A percentile compares a stretch with the other conserved stretches of the same genome.
These are phyloP conservation scores for Mycena filopes DNA, from an alignment of 768 basidiomycete species.

Conservation along the genomic window DNA sequence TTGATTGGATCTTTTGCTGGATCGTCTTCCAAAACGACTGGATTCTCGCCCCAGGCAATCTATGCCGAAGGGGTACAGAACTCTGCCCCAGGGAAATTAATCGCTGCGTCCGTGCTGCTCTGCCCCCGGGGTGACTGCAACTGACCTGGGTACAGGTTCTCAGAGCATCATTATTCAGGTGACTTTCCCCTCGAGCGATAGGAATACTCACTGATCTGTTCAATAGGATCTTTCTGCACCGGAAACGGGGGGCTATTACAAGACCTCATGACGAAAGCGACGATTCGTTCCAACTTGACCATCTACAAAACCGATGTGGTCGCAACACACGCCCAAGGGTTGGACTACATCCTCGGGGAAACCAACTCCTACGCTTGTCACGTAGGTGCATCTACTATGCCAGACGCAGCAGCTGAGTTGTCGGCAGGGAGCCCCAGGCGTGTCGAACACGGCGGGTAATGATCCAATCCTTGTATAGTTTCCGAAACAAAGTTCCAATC, in stretches of 20 bases:
- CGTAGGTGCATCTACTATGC: conserved; percentile 25
- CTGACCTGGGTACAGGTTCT: conserved; percentile 43
- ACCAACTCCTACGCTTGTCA: conserved; percentile 64
- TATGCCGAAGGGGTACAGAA: conserved; percentile 62
- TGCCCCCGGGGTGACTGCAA: background rate
- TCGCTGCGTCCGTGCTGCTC: conserved; percentile 51
- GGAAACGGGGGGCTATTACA: conserved; percentile 64
- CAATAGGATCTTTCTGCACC: conserved; percentile 65
- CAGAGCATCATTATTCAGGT: conserved; percentile 59
- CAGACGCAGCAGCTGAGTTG: background rate
- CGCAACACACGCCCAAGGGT: conserved; percentile 54
- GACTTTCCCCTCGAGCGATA: background rate
- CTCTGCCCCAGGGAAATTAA: conserved; percentile 58
- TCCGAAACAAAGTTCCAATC: too few relatives aligned
- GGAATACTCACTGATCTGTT: background rate
- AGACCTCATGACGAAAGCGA: conserved; percentile 72
- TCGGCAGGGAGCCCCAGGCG: conserved; percentile 58
- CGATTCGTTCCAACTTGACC: conserved; percentile 66
- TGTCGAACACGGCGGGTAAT: conserved; percentile 74
- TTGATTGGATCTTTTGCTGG: conserved; percentile 61
- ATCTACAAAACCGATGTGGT: conserved; percentile 62
- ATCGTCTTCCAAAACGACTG: conserved; percentile 57
- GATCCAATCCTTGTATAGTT: too few relatives aligned
- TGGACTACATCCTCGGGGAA: conserved; percentile 72
- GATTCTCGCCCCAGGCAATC: conserved; percentile 73